A percentile compares a stretch with the other conserved stretches of the same genome.
These are phyloP conservation scores for Dictyostelium intermedium DNA, from an alignment of 78 protist genomes.

Conservation along the genomic window DNA sequence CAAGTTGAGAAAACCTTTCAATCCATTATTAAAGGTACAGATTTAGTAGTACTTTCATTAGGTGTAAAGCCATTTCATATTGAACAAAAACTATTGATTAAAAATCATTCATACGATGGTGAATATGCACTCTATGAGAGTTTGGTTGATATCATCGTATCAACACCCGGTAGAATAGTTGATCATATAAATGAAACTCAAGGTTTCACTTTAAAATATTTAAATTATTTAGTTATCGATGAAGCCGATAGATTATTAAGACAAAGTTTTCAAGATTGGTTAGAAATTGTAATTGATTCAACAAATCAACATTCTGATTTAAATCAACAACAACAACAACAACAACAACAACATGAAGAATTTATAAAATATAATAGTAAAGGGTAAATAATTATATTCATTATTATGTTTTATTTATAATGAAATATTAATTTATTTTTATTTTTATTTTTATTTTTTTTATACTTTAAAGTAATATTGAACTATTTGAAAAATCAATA, in stretches of 20 bases:
- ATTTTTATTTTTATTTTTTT: not conserved
- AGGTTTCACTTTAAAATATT: slow-evolving; percentile 78
- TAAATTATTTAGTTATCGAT: slow-evolving; percentile 87
- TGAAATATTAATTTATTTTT: not conserved
- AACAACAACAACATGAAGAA: not conserved
- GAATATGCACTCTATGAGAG: slow-evolving; percentile 24
- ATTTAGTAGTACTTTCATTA: slow-evolving; percentile 34
- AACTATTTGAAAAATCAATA: not conserved
- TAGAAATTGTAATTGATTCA: slow-evolving; percentile 64
- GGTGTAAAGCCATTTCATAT: slow-evolving; percentile 42
- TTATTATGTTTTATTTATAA: not conserved
- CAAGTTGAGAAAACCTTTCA: slow-evolving; percentile 63
- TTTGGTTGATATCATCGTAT: slow-evolving; percentile 88
- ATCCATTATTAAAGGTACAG: slow-evolving; percentile 29
- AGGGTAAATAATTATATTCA: not conserved
- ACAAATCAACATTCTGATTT: not conserved
- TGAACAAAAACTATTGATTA: slow-evolving; percentile 41
- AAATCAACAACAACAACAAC: not conserved
- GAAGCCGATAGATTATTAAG: slow-evolving; percentile 91
- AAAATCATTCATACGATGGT: slow-evolving; percentile 21
- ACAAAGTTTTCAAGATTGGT: slow-evolving; percentile 67
- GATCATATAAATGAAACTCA: slow-evolving; percentile 90
- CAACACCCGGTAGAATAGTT: slow-evolving; percentile 95
- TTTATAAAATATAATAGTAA: not conserved
- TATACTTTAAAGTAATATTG: not conserved